A percentile compares a stretch with the other conserved stretches of the same genome.
phyloP scores from a whole-genome alignment of 805 yeast species.

The Saccharomyces kudriavzevii region DNA sequence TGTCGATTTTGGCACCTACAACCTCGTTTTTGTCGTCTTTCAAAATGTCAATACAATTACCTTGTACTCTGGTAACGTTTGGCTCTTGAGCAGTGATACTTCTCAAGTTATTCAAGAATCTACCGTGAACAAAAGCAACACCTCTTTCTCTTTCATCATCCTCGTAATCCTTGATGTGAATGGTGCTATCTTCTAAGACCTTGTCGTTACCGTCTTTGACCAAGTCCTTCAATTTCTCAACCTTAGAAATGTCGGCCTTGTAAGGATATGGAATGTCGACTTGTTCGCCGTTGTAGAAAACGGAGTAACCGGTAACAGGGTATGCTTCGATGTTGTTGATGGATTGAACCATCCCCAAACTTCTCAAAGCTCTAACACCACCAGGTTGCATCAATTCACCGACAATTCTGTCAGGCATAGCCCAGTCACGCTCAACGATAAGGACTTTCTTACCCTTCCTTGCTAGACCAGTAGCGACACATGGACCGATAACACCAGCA shows the following conservation, averaged over 20 bases:
- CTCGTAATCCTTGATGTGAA: slow-evolving; percentile 49
- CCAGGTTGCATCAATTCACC: slow-evolving; percentile 97
- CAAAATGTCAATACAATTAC: slow-evolving; percentile 65
- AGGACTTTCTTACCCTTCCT: slow-evolving; percentile 80
- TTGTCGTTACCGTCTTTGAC: slow-evolving; percentile 54
- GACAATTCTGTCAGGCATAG: slow-evolving; percentile 89
- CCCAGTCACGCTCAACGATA: slow-evolving; percentile 78
- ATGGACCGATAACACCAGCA: slow-evolving; percentile 98
- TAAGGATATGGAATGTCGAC: slow-evolving; percentile 66
- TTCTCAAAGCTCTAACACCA: slow-evolving; percentile 77
- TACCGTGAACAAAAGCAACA: slow-evolving; percentile 89
- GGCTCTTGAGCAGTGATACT: slow-evolving; percentile 56
- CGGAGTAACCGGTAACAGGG: slow-evolving; percentile 71
- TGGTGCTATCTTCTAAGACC: slow-evolving; percentile 41
- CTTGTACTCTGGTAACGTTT: slow-evolving; percentile 74
- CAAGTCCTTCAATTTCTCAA: slow-evolving; percentile 46
- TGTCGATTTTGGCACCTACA: slow-evolving; percentile 65
- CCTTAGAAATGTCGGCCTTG: slow-evolving; percentile 41
- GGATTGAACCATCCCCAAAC: slow-evolving; percentile 71
- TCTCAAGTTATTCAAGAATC: slow-evolving; percentile 71
- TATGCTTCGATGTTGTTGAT: slow-evolving; percentile 50
- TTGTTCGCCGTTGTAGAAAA: slow-evolving; percentile 52
- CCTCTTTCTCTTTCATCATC: slow-evolving; percentile 53
- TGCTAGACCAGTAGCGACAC: slow-evolving; percentile 82
- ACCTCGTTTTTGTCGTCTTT: slow-evolving; percentile 49